Base-by-base conservation (phyloP, 208 protist species). In the Trypanosoma mega region DNA sequence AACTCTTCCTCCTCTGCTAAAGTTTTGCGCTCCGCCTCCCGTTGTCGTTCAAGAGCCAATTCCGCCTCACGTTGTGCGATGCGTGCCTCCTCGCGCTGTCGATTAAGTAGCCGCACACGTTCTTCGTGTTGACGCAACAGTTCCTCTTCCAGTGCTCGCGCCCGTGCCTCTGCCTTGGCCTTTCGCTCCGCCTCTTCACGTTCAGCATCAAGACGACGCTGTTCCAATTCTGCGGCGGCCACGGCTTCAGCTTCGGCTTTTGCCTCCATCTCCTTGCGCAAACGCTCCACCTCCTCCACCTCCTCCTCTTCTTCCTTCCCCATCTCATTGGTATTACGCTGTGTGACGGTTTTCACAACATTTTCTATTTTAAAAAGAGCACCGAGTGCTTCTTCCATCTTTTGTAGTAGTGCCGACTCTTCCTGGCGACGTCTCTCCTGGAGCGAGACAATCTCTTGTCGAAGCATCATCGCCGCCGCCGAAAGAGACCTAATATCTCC, bases 61-160 rank as follows among this genome's bases (percentile, higher is more conserved):
- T 81, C 72, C 2, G 84, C 88, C 51, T 81, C 82, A 24, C 74
- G 61, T 60, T 88, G 77, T 20, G 80, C 80, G 33, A 80, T 16
- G 16, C 76, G 76, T 0, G 88, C 82, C 23, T 76, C 61, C 54
- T 93, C 80, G 2, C 82, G 82, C 71, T 86, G 82, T 59, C 68
- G 59, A 58, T 60, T 76, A 24, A 89, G 65, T 48, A 78, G 59
- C 8, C 54, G 69, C 50, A 79, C 37, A 37, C 76, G 80, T 52
- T 62, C 55, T 63, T 89, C 74, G 14, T 77, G 82, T 66, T 88
- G 77, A 20, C 59, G 67, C 51, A 72, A 41, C 8, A 93, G 74
- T 56, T 86, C 70, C 49, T 76, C 33, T 44, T 67, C 59, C 18
- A 72, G 41, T 46, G 79, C 76, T 7, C 70, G 71, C 5, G 76